A percentile compares a stretch with the other conserved stretches of the same genome.
These are phyloP conservation scores for Porcisia hertigi DNA, from an alignment of 208 protist species.

Conservation along the genomic window DNA sequence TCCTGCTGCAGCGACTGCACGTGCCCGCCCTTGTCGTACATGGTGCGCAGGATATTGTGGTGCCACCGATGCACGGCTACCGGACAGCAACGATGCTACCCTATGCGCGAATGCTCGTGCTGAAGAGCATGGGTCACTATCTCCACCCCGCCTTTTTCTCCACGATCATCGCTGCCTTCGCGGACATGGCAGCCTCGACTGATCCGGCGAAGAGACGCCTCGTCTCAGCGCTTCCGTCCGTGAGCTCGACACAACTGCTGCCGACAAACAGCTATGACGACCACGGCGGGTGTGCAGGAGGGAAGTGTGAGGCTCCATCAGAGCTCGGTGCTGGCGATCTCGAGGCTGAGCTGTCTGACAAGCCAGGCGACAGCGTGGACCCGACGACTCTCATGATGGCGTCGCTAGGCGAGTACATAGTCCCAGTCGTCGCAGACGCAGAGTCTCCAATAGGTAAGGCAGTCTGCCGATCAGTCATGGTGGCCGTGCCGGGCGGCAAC, in stretches of 20 bases:
- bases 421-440: slow-evolving; percentile 32
- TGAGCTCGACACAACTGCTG: neutral
- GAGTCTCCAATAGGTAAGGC: slow-evolving; percentile 21
- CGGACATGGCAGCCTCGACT: slow-evolving; percentile 37
- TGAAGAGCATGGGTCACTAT: slow-evolving; percentile 86
- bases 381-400: slow-evolving; percentile 40
- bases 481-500: slow-evolving; percentile 19
- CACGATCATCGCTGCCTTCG: slow-evolving; percentile 49
- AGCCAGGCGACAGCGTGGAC: slow-evolving; percentile 2
- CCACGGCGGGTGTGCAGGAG: neutral
- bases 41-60: slow-evolving; percentile 71
- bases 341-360: neutral
- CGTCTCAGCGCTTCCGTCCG: slow-evolving; percentile 9
- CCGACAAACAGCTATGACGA: neutral
- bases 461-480: slow-evolving; percentile 32
- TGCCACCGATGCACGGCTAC: slow-evolving; percentile 70
- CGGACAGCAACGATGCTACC: slow-evolving; percentile 69
- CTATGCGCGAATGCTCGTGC: slow-evolving; percentile 53
- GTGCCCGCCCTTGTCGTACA: slow-evolving; percentile 75
- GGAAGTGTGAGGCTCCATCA: neutral
- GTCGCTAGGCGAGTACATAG: slow-evolving; percentile 36
- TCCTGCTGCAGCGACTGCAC: slow-evolving; percentile 34
- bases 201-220: slow-evolving; percentile 9
- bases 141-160: slow-evolving; percentile 78
- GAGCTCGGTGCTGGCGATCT: neutral